phyloP scores from a whole-genome alignment of 2,329 filamentous ascomycete species.

The Cylindrodendrum hubeiense region DNA sequence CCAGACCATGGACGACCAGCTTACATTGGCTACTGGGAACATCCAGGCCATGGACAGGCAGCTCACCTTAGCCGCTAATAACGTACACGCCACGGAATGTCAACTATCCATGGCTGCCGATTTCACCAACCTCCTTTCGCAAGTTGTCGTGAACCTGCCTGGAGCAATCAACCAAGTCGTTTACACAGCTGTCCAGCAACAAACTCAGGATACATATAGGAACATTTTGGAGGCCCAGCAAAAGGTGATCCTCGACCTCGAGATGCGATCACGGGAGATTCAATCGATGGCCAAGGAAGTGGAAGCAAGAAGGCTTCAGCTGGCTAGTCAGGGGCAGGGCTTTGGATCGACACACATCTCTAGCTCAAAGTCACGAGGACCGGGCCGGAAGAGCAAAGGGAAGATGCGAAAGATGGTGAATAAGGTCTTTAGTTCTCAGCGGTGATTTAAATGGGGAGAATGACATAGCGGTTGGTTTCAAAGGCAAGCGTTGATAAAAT shows the following conservation, averaged over 20 bases:
- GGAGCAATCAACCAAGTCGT: conserved; percentile 42
- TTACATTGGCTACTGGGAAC: conserved; percentile 31
- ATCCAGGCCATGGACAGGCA: conserved; percentile 25
- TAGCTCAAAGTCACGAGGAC: neutral
- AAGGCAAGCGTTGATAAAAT: neutral
- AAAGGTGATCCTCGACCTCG: conserved; percentile 32
- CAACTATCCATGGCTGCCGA: conserved; percentile 35
- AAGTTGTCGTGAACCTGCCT: conserved; percentile 42
- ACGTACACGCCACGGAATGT: conserved; percentile 34
- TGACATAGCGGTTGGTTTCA: neutral
- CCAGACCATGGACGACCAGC: conserved; percentile 37
- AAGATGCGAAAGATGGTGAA: conserved; percentile 19
- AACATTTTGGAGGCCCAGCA: conserved; percentile 39
- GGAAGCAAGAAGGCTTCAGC: conserved; percentile 1
- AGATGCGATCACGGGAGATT: conserved; percentile 10
- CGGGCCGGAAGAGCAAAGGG: neutral
- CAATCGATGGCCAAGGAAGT: conserved; percentile 9
- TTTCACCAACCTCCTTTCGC: conserved; percentile 42
- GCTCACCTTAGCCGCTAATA: conserved; percentile 37
- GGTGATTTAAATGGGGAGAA: neutral
- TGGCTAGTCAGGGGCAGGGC: neutral
- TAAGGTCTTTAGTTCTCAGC: conserved; percentile 21
- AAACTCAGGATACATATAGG: conserved; percentile 35
- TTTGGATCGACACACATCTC: neutral
- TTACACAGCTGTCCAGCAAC: conserved; percentile 38